Evolutionary conservation across 1,284 basidiomycete genomes (phyloP).

Genomic region (Inonotus hispidus): DNA sequence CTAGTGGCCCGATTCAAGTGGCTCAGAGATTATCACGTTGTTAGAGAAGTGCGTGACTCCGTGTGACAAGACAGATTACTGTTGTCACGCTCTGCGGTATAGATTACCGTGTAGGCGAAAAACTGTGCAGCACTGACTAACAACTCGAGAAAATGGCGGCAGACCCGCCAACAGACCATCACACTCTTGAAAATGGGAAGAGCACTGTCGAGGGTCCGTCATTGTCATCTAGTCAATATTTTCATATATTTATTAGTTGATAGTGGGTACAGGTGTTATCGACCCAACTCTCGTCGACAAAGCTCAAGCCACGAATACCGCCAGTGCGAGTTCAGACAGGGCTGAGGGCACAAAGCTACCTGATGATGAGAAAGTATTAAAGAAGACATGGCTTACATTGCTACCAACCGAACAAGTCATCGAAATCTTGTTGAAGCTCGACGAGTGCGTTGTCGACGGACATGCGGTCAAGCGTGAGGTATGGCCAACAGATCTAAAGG

Average conservation of each 20-base stretch:
- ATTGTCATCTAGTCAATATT: background rate
- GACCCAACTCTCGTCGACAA: background rate
- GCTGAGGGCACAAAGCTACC: background rate
- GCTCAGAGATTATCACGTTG: too few relatives aligned
- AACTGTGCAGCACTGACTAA: constrained; percentile 2
- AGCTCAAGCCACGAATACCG: background rate
- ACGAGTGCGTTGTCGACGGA: constrained; percentile 5
- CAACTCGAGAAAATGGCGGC: background rate
- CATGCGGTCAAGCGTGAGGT: background rate
- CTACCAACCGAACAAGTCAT: constrained; percentile 16
- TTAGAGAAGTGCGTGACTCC: too few relatives aligned
- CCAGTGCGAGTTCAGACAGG: background rate
- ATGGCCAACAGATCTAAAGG: constrained; percentile 16
- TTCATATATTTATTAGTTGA: background rate
- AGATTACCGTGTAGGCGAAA: background rate
- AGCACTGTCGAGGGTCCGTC: background rate
- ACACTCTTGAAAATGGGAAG: background rate
- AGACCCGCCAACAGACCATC: background rate
- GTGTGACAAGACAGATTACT: too few relatives aligned
- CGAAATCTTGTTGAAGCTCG: constrained; percentile 13
- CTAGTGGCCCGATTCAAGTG: too few relatives aligned
- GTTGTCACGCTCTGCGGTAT: too few relatives aligned
- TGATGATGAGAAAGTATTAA: constrained; percentile 8
- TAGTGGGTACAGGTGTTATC: background rate
- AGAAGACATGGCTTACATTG: constrained; percentile 13